Evolutionary conservation across 768 basidiomycete genomes (phyloP).

Genomic region (Pulveroboletus sp.): DNA sequence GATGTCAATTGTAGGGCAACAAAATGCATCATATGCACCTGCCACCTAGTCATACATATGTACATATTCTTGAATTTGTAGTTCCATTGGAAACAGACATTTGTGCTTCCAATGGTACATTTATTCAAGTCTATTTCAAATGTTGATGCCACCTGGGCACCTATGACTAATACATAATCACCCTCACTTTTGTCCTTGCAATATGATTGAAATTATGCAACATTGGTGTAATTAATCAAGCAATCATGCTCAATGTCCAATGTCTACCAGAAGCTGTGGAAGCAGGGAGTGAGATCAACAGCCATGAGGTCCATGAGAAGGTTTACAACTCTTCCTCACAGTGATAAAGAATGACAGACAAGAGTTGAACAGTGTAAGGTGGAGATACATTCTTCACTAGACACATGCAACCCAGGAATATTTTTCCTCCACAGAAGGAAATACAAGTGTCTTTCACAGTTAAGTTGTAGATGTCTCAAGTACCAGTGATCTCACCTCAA

Average conservation of each 20-base stretch:
- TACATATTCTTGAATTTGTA: not conserved
- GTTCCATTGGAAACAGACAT: no score
- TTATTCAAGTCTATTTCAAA: no score
- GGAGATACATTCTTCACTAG: not conserved
- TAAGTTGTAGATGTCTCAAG: constrained; percentile 6
- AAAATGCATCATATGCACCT: not conserved
- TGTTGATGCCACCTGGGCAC: no score
- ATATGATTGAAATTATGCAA: not conserved
- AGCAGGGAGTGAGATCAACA: not conserved
- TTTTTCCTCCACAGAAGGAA: not conserved
- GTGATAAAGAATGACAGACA: constrained; percentile 11
- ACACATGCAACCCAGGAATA: no score
- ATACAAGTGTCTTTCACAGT: not conserved
- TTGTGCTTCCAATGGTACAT: no score
- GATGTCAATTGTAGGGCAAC: not conserved
- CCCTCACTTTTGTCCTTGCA: not conserved
- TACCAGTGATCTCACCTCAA: constrained; percentile 18
- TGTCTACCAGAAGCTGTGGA: constrained; percentile 1
- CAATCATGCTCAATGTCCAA: not conserved
- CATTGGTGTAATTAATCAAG: not conserved
- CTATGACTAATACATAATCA: no score
- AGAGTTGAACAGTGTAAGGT: not conserved
- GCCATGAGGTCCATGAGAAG: not conserved
- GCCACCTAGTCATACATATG: constrained; percentile 6
- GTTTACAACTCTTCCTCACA: not conserved